Percentiles rank a stretch among this genome's conserved stretches.
Evolutionary conservation across 2,329 filamentous ascomycete species (phyloP).

Genomic region (Graphiopsis chlorocephala): DNA sequence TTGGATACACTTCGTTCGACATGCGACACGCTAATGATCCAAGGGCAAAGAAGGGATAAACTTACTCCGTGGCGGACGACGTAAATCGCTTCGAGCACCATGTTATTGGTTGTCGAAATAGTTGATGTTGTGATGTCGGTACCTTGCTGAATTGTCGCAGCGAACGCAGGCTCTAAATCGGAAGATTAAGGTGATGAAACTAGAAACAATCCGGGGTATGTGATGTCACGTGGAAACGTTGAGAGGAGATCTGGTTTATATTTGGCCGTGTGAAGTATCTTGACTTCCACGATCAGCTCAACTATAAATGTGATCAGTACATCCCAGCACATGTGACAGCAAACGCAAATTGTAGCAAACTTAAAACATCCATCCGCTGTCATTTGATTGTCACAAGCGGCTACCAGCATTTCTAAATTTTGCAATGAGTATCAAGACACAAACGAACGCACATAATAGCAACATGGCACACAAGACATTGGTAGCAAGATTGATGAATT

Average conservation of each 20-base stretch:
- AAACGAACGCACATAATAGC: background rate
- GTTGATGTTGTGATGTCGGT: background rate
- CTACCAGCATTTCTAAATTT: background rate
- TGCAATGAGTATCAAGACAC: background rate
- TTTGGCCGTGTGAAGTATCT: background rate
- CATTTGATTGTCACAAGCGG: background rate
- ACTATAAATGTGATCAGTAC: background rate
- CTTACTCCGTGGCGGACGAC: constrained; percentile 51
- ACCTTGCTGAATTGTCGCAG: background rate
- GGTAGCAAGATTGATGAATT: constrained; percentile 7
- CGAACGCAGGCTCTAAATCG: constrained; percentile 1
- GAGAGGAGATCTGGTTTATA: constrained; percentile 1
- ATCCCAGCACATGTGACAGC: background rate
- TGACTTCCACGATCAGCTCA: background rate
- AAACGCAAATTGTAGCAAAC: background rate
- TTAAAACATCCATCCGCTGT: fast-evolving
- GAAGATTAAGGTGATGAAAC: background rate
- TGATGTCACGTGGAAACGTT: constrained; percentile 15
- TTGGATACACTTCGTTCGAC: background rate
- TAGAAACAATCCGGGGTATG: constrained; percentile 10
- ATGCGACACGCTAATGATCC: background rate
- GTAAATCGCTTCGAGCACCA: constrained; percentile 49
- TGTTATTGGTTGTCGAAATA: constrained; percentile 19
- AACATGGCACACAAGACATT: background rate
- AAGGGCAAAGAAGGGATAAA: constrained; percentile 19